Evolutionary conservation across 2,329 filamentous ascomycete genomes (phyloP), one percentile per base, ranked within the genome.

Genomic region (Monosporascus sp.): DNA sequence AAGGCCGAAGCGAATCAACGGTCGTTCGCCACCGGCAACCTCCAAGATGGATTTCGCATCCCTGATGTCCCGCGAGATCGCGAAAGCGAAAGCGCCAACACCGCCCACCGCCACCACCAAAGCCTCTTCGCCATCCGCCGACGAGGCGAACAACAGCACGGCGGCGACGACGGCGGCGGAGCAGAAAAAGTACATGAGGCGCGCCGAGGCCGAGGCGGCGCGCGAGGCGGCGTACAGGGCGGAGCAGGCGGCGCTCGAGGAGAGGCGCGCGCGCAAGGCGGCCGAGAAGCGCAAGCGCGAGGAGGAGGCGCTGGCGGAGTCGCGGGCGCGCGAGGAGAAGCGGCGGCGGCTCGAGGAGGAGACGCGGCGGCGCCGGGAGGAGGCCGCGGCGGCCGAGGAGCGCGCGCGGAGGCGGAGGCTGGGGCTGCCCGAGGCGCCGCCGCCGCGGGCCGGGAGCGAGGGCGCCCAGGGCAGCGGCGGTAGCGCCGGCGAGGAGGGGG

Each of bases 41-140:
- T 49, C 57, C 67, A 78, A 57, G 61, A 99, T 99, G 94, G 92
- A 99, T 72, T 99, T 99, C 76, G 91, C 91, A 56, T 84, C 91
- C 37, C 77, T 99, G 48, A 96, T 99, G 90, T 85, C 89, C 65
- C 88, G 91, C 68, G 91, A 96, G 72, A 94, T 99, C 65, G 84
- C 89, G 65, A 95, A 94, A 71, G 79, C 86, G 61, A 90, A 90
- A 61, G 73, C 11, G 14, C 31, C 50, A 58, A 71, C 65, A 28
- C 41, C 67, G n/a, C 51, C 64, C 35, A 37, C 58, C 51, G 44
- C 60, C 37, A 37, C 63, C 37, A 50, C 54, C 43, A 49, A 51
- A 41, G 41, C 59, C 20, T 47, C 60, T 2, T 35, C 31, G 4
- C 31, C 11, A 2, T 35, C 31, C 31, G 9, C 31, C 9, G 31